Evolutionary conservation across 148 eudicot genomes (phyloP).

Genomic region (Vaccinium vitisidaea): DNA sequence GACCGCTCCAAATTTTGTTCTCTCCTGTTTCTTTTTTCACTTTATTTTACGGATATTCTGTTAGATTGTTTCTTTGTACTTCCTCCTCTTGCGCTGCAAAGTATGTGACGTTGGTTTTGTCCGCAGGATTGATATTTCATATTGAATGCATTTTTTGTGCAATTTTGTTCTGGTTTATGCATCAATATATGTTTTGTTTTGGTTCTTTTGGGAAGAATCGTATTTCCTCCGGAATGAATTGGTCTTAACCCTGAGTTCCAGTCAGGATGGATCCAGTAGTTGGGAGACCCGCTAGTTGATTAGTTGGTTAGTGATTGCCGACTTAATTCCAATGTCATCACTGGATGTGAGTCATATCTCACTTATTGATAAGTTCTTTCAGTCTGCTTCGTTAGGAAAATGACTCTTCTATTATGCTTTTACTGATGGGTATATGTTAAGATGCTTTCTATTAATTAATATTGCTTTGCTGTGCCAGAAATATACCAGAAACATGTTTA

Average conservation of each 20-base stretch:
- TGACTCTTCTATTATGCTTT: not conserved
- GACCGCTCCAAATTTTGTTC: not conserved
- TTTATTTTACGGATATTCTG: not conserved
- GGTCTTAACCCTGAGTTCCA: not conserved
- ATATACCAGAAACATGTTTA: not conserved
- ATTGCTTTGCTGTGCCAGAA: not conserved
- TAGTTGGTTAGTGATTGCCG: not conserved
- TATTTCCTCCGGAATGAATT: not conserved
- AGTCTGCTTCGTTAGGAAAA: not conserved
- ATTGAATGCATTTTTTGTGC: not conserved
- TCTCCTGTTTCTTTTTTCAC: not conserved
- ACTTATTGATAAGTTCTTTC: not conserved
- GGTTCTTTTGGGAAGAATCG: not conserved
- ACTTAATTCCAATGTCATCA: not conserved
- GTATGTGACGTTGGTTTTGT: not conserved
- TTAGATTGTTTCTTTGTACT: not conserved
- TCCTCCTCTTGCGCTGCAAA: not conserved
- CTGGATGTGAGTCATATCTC: not conserved
- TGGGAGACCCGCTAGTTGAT: not conserved
- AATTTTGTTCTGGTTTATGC: not conserved
- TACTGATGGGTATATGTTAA: not conserved
- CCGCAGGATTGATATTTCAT: not conserved
- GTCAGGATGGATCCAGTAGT: not conserved
- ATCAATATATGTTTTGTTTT: not conserved
- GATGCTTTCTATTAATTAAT: not conserved